phyloP scores from a whole-genome alignment of 495 filamentous ascomycete genomes.

The Penicillium coprophilum region DNA sequence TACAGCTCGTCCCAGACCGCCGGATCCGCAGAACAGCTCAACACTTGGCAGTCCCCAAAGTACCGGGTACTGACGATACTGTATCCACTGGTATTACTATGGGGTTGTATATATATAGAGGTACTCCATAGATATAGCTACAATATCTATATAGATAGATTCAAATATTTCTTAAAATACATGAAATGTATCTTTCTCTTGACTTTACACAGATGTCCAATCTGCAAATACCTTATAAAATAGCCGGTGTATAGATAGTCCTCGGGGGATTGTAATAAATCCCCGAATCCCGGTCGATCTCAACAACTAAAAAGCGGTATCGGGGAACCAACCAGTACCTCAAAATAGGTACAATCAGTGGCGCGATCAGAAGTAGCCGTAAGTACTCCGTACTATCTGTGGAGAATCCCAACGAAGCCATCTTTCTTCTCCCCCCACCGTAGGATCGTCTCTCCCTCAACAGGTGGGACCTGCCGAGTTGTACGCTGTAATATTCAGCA shows the following conservation, averaged over 20 bases:
- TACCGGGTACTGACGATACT: constrained; percentile 30
- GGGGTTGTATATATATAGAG: background rate
- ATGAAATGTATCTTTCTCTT: too few species aligned
- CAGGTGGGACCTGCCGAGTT: constrained; percentile 29
- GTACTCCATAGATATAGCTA: too few species aligned
- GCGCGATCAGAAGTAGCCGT: constrained; percentile 1
- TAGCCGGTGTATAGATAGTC: too few species aligned
- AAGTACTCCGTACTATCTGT: background rate
- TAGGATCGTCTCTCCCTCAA: constrained; percentile 19
- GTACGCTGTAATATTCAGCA: constrained; percentile 41
- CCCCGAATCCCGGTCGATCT: too few species aligned
- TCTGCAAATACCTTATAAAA: too few species aligned
- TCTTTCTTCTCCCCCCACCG: constrained; percentile 4
- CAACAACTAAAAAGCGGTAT: constrained; percentile 1
- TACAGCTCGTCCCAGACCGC: constrained; percentile 30
- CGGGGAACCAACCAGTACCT: background rate
- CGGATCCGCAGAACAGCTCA: constrained; percentile 18
- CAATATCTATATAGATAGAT: too few species aligned
- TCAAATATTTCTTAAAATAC: too few species aligned
- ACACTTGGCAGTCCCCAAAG: constrained; percentile 31
- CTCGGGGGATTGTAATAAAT: too few species aligned
- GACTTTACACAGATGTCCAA: too few species aligned
- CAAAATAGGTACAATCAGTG: background rate
- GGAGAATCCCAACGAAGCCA: constrained; percentile 12
- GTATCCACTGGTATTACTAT: background rate